Percentiles rank a stretch among this genome's conserved stretches.
Evolutionary conservation across 495 filamentous ascomycete genomes (phyloP).

Genomic region (Hypomontagnella submonticulosa): DNA sequence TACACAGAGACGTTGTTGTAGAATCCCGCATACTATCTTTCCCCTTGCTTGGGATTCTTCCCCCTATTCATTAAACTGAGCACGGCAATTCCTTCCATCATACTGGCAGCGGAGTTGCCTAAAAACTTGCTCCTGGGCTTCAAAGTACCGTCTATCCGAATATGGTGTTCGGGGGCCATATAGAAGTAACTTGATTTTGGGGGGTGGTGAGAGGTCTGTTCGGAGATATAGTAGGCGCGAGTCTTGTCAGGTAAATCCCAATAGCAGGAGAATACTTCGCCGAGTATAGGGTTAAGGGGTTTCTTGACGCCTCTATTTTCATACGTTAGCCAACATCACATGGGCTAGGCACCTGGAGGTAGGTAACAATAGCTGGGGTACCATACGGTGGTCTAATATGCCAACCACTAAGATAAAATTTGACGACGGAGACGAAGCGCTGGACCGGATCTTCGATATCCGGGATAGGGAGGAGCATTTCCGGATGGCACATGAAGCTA

Average conservation of each 20-base stretch:
- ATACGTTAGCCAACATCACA: constrained; percentile 35
- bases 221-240: constrained; percentile 92
- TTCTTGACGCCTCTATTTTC: constrained; percentile 91
- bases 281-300: constrained; percentile 95
- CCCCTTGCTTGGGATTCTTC: constrained; percentile 70
- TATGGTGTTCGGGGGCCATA: constrained; percentile 94
- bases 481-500: constrained; percentile 99
- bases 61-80: constrained; percentile 84
- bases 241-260: constrained; percentile 93
- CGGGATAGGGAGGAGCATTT: constrained; percentile 89
- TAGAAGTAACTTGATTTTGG: constrained; percentile 99
- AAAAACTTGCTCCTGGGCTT: constrained; percentile 97
- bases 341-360: not conserved
- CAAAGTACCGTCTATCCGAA: constrained; percentile 93
- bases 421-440: constrained; percentile 93
- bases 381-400: constrained; percentile 96
- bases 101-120: constrained; percentile 95
- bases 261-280: constrained; percentile 93
- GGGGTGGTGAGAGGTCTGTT: constrained; percentile 98
- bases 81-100: constrained; percentile 97
- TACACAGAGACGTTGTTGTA: not conserved
- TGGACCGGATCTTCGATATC: constrained; percentile 88
- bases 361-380: constrained; percentile 30
- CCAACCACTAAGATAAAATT: constrained; percentile 98
- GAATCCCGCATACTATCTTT: constrained; percentile 83